Conservation (phyloP, 75 land plant species). For the Picea sitchensis region DNA sequence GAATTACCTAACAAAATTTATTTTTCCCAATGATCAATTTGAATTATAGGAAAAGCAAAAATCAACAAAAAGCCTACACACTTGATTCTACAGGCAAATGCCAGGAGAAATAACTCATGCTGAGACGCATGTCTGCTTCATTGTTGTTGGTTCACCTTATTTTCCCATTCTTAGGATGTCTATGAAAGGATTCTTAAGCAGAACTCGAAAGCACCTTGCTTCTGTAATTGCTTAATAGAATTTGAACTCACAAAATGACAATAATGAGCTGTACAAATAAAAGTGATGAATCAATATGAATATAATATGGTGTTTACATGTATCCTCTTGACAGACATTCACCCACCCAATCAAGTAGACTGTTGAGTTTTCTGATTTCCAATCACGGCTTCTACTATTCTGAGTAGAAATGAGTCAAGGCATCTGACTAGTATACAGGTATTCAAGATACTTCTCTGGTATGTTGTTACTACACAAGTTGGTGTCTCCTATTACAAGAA, state of each 20-base stretch:
- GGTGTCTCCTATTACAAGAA: not conserved
- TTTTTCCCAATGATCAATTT: not conserved
- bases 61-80: not conserved
- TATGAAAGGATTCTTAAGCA: not conserved
- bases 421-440: not conserved
- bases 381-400: not conserved
- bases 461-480: conserved; percentile 1
- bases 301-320: not conserved
- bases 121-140: not conserved
- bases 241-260: not conserved
- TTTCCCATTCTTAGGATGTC: too few relatives aligned
- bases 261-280: not conserved
- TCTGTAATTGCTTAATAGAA: not conserved
- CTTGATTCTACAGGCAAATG: not conserved
- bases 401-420: not conserved
- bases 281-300: not conserved
- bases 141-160: not conserved
- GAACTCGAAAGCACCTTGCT: not conserved
- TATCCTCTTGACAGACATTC: not conserved
- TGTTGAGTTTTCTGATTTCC: not conserved
- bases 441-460: conserved; percentile 1
- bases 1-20: too few relatives aligned
- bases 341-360: not conserved
- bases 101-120: not conserved
- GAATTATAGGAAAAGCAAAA: not conserved